These are phyloP conservation scores for Nitzschia putrida DNA, from an alignment of 108 stramenopile genomes.

Conservation along the genomic window DNA sequence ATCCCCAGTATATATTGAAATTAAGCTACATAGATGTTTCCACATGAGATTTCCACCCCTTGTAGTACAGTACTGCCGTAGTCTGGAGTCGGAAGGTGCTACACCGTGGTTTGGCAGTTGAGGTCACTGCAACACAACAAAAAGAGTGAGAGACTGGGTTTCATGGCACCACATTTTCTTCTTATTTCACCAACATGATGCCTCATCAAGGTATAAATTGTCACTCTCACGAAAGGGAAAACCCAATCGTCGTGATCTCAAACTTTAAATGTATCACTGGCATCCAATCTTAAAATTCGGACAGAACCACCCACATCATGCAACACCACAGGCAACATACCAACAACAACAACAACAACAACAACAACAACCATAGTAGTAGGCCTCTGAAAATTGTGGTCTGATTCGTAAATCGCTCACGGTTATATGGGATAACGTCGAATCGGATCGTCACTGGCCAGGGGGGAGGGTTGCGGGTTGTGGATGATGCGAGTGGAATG, in stretches of 20 bases:
- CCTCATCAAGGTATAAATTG: conserved; percentile 17
- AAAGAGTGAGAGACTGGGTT: too few species aligned
- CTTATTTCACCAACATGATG: background rate
- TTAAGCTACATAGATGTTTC: background rate
- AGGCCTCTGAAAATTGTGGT: conserved; percentile 54
- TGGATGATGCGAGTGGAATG: too few species aligned
- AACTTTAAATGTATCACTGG: conserved; percentile 41
- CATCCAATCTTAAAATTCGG: too few species aligned
- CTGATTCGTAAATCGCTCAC: conserved; percentile 41
- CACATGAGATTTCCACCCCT: too few species aligned
- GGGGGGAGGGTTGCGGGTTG: conserved; percentile 32
- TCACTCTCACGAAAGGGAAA: conserved; percentile 16
- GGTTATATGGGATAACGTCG: conserved; percentile 9
- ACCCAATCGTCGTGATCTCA: conserved; percentile 41
- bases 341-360: background rate
- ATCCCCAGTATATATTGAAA: background rate
- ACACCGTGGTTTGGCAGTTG: too few species aligned
- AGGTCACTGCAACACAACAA: too few species aligned
- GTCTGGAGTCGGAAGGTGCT: too few species aligned
- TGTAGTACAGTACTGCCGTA: too few species aligned
- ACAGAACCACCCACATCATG: too few species aligned
- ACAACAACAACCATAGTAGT: background rate
- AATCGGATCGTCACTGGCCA: conserved; percentile 41
- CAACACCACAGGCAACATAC: background rate
- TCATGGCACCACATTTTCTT: too few species aligned